phyloP scores from a whole-genome alignment of 1,284 basidiomycete species.

The Pascua guehoae region DNA sequence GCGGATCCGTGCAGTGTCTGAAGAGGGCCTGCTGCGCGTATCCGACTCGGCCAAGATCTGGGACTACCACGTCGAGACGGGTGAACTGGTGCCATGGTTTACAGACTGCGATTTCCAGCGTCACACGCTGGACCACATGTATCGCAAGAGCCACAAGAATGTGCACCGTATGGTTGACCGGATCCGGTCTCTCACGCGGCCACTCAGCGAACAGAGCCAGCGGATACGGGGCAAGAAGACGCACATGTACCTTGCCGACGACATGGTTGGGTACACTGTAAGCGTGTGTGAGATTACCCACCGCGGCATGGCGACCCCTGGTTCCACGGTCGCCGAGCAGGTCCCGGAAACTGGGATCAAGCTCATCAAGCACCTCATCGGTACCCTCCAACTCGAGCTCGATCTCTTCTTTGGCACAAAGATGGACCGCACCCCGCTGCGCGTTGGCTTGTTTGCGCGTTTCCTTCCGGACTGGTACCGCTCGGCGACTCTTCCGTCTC shows the following conservation, averaged over 20 bases:
- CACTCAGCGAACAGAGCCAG: constrained; percentile 44
- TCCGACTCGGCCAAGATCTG: constrained; percentile 46
- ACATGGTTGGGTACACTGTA: constrained; percentile 84
- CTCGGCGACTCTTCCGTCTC: constrained; percentile 69
- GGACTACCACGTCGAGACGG: constrained; percentile 48
- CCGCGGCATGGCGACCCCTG: constrained; percentile 58
- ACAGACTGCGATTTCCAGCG: constrained; percentile 35
- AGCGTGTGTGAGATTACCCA: constrained; percentile 74
- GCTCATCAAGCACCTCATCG: constrained; percentile 71
- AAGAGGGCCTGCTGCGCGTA: constrained; percentile 40
- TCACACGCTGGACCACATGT: constrained; percentile 25
- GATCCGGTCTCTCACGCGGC: constrained; percentile 36
- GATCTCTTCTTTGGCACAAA: constrained; percentile 43
- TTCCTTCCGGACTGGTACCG: constrained; percentile 81
- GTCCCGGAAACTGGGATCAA: constrained; percentile 71
- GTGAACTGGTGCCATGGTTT: constrained; percentile 47
- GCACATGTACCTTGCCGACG: constrained; percentile 77
- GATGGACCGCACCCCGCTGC: constrained; percentile 63
- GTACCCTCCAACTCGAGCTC: constrained; percentile 56
- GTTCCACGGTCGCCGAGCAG: constrained; percentile 61
- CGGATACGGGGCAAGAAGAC: constrained; percentile 43
- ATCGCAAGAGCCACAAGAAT: constrained; percentile 26
- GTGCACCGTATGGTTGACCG: constrained; percentile 43
- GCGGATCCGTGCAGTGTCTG: constrained; percentile 43
- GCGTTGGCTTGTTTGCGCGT: constrained; percentile 81